These are phyloP conservation scores for Cytospora chrysosperma DNA, from an alignment of 2,329 filamentous ascomycete genomes.

Conservation along the genomic window DNA sequence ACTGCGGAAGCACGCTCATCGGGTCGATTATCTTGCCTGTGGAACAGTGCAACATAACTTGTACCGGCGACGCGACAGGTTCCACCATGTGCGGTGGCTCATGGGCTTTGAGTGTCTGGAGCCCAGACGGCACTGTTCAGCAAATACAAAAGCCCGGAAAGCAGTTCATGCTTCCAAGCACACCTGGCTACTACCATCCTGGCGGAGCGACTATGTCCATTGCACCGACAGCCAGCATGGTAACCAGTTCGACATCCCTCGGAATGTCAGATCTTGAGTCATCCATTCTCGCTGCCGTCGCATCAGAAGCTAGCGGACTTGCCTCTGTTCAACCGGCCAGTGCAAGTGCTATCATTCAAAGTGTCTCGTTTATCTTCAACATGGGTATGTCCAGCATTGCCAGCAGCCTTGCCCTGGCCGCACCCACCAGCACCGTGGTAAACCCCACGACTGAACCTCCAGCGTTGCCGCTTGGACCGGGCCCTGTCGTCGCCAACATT, in stretches of 20 bases:
- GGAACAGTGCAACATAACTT: no score
- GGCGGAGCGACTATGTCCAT: neutral
- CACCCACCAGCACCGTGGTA: neutral
- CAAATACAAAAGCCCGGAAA: neutral
- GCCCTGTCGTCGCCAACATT: neutral
- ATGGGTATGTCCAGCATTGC: constrained; percentile 12
- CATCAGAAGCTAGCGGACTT: constrained; percentile 1
- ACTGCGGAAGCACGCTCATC: no score
- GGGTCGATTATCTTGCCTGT: no score
- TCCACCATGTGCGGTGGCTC: no score
- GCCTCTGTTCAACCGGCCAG: neutral
- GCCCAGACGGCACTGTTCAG: constrained; percentile 34
- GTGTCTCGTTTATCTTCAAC: constrained; percentile 8
- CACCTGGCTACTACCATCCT: neutral
- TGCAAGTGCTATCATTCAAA: constrained; percentile 5
- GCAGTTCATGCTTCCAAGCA: neutral
- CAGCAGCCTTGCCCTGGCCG: neutral
- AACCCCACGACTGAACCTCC: neutral
- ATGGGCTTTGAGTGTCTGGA: no score
- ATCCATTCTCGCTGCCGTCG: neutral
- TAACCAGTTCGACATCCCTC: neutral
- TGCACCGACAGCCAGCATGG: neutral
- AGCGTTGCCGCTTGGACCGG: neutral
- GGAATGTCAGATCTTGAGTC: constrained; percentile 1
- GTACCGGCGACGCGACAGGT: no score